Conservation (phyloP, 2,329 filamentous ascomycete species). For the Colletotrichum cordylinicola region DNA sequence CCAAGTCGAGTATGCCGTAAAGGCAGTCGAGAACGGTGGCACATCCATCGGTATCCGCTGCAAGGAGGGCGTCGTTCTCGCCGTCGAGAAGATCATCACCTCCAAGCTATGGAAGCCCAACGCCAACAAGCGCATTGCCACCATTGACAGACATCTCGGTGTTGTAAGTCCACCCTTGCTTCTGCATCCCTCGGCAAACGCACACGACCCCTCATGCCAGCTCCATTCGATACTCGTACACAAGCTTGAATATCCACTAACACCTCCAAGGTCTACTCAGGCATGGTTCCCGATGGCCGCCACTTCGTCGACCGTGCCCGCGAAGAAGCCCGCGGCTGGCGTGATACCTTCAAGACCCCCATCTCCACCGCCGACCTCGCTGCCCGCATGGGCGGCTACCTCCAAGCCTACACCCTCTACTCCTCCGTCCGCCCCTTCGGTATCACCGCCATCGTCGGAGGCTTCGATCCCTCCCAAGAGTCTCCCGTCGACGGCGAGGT, state of each 20-base stretch:
- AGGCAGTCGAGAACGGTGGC: constrained; percentile 97
- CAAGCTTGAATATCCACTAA: background rate
- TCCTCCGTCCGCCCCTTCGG: constrained; percentile 96
- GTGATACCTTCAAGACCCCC: constrained; percentile 91
- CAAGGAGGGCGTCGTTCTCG: constrained; percentile 95
- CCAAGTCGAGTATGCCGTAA: constrained; percentile 98
- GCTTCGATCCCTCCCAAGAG: constrained; percentile 90
- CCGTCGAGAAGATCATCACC: constrained; percentile 93
- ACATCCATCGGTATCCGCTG: constrained; percentile 96
- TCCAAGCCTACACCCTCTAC: constrained; percentile 97
- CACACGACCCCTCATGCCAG: background rate
- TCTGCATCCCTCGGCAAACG: background rate
- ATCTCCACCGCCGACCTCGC: constrained; percentile 90
- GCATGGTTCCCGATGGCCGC: constrained; percentile 91
- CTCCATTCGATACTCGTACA: background rate
- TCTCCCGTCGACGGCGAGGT: constrained; percentile 89
- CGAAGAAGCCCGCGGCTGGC: constrained; percentile 92
- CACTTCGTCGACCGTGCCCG: constrained; percentile 95
- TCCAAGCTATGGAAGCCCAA: constrained; percentile 95
- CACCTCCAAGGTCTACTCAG: constrained; percentile 80
- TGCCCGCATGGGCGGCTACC: constrained; percentile 91
- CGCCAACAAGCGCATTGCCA: constrained; percentile 97
- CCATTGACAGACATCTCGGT: constrained; percentile 91
- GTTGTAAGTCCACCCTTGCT: constrained; percentile 66
- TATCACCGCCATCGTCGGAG: constrained; percentile 91